Evolutionary conservation across 169 alveolate genomes (phyloP), one percentile per base, ranked within the genome.

Genomic region (Eimeria praecox): DNA sequence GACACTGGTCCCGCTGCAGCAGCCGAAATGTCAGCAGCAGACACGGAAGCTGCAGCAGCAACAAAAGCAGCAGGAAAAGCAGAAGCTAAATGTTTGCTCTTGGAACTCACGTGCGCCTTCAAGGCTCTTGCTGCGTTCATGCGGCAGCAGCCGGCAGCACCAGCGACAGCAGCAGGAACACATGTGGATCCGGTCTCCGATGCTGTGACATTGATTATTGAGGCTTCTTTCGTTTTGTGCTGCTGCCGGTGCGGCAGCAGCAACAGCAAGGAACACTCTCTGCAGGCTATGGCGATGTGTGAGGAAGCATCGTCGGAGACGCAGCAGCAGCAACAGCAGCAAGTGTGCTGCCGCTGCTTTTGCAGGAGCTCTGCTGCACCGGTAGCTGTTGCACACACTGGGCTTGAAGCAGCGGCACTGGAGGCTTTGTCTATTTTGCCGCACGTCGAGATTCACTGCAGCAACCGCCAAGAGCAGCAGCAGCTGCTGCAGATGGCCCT

Each of bases 81-180:
- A 24, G 46, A 40, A 56, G 56, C 42, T 42, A 52, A 46, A 40
- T 30, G 35, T 30, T 59, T 86, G 54, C 77, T 86, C 40, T 86
- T 86, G 18, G 92, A 86, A 52, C 92, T 86, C 9, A 38, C 80
- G 40, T 56, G 78, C 59, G 75, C 80, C 40, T 86, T 86, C 78
- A 86, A 44, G 59, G 92, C 92, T n/a, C 62, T 59, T 30, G 64
- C 92, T 16, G 92, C 92, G n/a, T 59, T 86, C 80, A 6, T 86
- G 92, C 92, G 92, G 80, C 92, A 86, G 14, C 92, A 86, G 54
- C 92, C 80, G 18, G 92, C 6, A 22, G 59, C 80, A 56, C 64
- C 92, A 35, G 78, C 91, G 20, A 77, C 78, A 22, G 77, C 77
- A 2, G 30, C 71, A 80, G 35, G 38, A 20, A n/a, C 24, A 10